Evolutionary conservation across 2,329 filamentous ascomycete genomes (phyloP), one percentile per base, ranked within the genome.

Genomic region (Aspergillus ochraceoroseus): DNA sequence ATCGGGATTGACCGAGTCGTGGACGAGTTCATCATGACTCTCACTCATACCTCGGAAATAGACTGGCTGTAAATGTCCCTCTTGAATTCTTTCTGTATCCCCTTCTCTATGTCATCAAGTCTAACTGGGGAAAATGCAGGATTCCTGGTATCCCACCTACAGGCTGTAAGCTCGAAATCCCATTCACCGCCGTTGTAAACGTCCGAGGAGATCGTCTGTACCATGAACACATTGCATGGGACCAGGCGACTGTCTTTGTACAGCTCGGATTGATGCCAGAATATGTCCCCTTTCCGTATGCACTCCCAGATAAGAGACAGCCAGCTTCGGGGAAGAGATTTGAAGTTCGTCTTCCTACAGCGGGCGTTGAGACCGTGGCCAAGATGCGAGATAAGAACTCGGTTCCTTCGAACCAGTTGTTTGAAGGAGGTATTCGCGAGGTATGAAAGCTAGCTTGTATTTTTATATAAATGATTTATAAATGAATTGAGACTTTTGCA

Each of bases 191-290:
- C 8, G 69, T 85, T 0, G 79, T 85, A 2, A 81, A 80, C 41
- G 71, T 85, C 34, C 73, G 82, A 2, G 82, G 82, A 2, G 80
- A 83, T 53, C 67, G 80, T 1, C 63, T 86, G 1, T 83, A 78
- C 49, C 79, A 84, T 48, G 82, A 85, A 57, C 81, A 85, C 52
- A 84, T 85, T 27, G 64, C 72, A 6, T 85, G 81, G 81, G 82
- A 85, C 44, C 80, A 84, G 56, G 75, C 67, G 0, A 80, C 76
- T 0, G 72, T 76, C 2, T 62, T 85, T 7, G 61, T 67, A 7
- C 81, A 85, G 55, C 57, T 80, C 1, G 80, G 76, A 0, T 55
- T 83, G 12, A 56, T 85, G 38, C 79, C 79, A 0, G 73, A 83
- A 43, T 83, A 77, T 46, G 66, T 84, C 0, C 72, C 74, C 0